These are phyloP conservation scores for Pseudoneurospora amorphoporcata DNA, from an alignment of 495 filamentous ascomycete genomes.

Conservation along the genomic window DNA sequence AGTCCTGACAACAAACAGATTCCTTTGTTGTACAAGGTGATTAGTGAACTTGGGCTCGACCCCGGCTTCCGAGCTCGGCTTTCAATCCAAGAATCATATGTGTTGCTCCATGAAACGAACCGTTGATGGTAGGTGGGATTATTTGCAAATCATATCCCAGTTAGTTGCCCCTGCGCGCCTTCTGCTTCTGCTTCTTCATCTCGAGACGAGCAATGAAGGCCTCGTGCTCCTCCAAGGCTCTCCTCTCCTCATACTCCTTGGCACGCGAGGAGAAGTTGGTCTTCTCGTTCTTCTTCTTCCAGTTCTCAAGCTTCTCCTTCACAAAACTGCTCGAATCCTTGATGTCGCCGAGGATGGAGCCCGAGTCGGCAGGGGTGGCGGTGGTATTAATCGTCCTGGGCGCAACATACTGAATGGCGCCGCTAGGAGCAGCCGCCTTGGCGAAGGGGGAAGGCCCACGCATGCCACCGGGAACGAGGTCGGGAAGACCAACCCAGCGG, in stretches of 20 bases:
- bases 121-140: neutral
- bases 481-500: conserved; percentile 35
- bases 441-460: neutral
- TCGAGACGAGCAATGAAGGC: conserved; percentile 22
- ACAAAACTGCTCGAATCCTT: conserved; percentile 16
- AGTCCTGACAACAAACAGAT: neutral
- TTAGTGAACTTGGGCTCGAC: neutral
- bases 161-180: neutral
- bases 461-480: conserved; percentile 22
- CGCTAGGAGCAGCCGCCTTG: conserved; percentile 5
- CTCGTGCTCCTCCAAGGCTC: conserved; percentile 34
- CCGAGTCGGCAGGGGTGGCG: conserved; percentile 4
- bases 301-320: conserved; percentile 28
- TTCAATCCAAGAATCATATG: neutral
- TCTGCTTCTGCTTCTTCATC: conserved; percentile 9
- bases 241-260: conserved; percentile 37
- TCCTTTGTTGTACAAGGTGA: neutral
- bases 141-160: neutral
- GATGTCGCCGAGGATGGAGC: conserved; percentile 11
- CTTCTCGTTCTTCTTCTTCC: conserved; percentile 10
- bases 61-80: neutral
- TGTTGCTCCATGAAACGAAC: neutral
- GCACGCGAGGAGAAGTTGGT: conserved; percentile 20
- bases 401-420: conserved; percentile 16
- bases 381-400: conserved; percentile 20